Evolutionary conservation across 306 rosid species (phyloP).

Genomic region (Cyclanthera cordifolia): DNA sequence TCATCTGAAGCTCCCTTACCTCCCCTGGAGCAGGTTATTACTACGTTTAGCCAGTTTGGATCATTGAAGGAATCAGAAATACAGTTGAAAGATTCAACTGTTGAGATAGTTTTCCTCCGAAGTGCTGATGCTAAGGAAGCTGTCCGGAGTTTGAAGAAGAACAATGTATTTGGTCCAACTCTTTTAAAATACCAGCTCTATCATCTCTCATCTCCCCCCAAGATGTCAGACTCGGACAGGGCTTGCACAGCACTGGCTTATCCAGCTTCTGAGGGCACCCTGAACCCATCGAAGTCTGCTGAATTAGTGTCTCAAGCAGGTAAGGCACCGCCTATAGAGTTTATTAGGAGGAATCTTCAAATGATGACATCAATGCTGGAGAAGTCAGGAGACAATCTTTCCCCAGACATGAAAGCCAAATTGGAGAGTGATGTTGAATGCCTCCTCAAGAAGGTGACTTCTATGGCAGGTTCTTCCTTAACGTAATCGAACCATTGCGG

Average conservation of each 20-base stretch:
- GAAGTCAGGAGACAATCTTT: slow-evolving; percentile 38
- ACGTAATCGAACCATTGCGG: not conserved
- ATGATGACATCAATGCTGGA: slow-evolving; percentile 61
- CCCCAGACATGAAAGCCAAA: slow-evolving; percentile 48
- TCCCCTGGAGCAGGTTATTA: slow-evolving; percentile 48
- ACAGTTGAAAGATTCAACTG: slow-evolving; percentile 28
- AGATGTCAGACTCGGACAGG: slow-evolving; percentile 11
- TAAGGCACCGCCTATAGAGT: slow-evolving; percentile 38
- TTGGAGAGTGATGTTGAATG: slow-evolving; percentile 51
- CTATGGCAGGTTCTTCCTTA: slow-evolving; percentile 32
- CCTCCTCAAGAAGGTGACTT: slow-evolving; percentile 63
- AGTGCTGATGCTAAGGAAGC: slow-evolving; percentile 57
- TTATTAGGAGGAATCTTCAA: slow-evolving; percentile 53
- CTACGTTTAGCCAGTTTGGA: slow-evolving; percentile 61
- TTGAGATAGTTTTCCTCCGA: slow-evolving; percentile 48
- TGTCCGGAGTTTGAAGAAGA: slow-evolving; percentile 34
- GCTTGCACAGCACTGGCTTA: slow-evolving; percentile 13
- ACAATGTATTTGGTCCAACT: slow-evolving; percentile 42
- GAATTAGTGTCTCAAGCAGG: slow-evolving; percentile 19
- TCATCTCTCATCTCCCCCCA: slow-evolving; percentile 26
- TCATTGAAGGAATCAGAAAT: slow-evolving; percentile 61
- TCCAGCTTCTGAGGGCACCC: slow-evolving; percentile 17
- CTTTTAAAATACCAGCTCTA: slow-evolving; percentile 42
- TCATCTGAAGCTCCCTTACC: slow-evolving; percentile 46
- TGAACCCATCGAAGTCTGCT: slow-evolving; percentile 12